Percentiles rank a stretch among this genome's conserved stretches.
Evolutionary conservation across 257 asterid genomes (phyloP).

Genomic region (Nicotiana benthamiana): DNA sequence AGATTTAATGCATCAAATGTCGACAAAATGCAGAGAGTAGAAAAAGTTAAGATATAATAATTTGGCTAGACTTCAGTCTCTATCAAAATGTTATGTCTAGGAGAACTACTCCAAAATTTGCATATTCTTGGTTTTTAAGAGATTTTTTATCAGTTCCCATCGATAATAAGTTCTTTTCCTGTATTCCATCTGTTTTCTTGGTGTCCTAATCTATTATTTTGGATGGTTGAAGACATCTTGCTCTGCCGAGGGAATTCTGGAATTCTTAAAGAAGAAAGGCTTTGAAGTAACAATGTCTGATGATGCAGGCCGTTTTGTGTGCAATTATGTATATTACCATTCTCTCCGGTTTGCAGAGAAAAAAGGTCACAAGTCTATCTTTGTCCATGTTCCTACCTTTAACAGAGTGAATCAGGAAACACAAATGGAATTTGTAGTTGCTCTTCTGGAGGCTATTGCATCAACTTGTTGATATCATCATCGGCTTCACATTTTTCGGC

Average conservation of each 20-base stretch:
- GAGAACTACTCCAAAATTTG: background rate
- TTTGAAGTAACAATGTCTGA: conserved; percentile 29
- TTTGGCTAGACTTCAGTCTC: background rate
- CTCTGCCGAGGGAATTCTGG: conserved; percentile 31
- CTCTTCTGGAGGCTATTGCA: conserved; percentile 45
- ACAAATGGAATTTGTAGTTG: conserved; percentile 37
- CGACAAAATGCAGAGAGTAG: background rate
- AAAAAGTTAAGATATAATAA: background rate
- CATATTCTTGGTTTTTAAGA: background rate
- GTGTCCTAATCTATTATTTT: background rate
- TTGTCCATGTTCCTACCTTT: conserved; percentile 53
- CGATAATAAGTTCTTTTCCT: background rate
- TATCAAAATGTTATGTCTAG: background rate
- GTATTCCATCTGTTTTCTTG: background rate
- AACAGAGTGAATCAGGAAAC: conserved; percentile 22
- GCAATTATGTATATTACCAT: conserved; percentile 57
- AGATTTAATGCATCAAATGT: background rate
- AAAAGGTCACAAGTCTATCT: conserved; percentile 42
- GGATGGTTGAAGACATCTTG: conserved; percentile 37
- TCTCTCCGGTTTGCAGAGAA: conserved; percentile 42
- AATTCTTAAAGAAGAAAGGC: conserved; percentile 31
- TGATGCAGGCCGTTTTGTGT: conserved; percentile 57
- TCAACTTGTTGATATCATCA: conserved; percentile 22
- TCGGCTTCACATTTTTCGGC: background rate
- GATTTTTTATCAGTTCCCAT: too few relatives aligned